Evolutionary conservation across 179 eudicot genomes (phyloP), one percentile per base, ranked within the genome.

Genomic region (Patellifolia procumbens): DNA sequence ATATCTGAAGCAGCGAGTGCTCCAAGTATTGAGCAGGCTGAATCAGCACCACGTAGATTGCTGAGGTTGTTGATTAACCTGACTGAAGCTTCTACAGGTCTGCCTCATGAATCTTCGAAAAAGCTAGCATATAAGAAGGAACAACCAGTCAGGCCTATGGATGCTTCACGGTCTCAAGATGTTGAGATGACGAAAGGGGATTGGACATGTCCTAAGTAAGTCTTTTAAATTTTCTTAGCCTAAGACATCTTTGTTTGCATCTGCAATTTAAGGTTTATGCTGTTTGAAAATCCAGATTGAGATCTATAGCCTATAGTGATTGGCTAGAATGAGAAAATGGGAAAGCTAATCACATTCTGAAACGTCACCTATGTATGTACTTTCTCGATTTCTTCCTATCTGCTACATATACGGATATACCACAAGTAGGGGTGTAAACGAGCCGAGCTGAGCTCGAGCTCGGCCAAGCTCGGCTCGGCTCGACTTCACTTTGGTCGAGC

Each of bases 161-260:
- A 72, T 39, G 74, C 64, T 63, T 70, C 73, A 22, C 26, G 46
- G 46, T 72, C 86, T 46, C 83, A 56, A 65, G 82, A 86, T 58
- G 78, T 72, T 70, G 88, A 88, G 77, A 77, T 78, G 89, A 86
- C 82, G 72, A 78, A n/a, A 43, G 88, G 85, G 70, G 91, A 89
- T 76, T 92, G 95, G 95, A 76, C 78, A 73, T 93, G 93, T 82
- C 85, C 87, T 72, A 81, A 88, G 96, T 91, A 85, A 86, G 96
- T 85, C 45, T 37, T 43, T 24, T 59, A 5, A 31, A 34, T 16
- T 24, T 43, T 74, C 48, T 39, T 59, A 32, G 60, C 59, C 67
- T 11, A 31, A 37, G 37, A 46, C 43, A 42, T 11, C 28, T 68
- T 37, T 68, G 17, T 58, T 31, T 67, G 43, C 46, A 43, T 64